Evolutionary conservation across 192 early-diverging fungal species (phyloP).

Genomic region (Coemansia furcata): DNA sequence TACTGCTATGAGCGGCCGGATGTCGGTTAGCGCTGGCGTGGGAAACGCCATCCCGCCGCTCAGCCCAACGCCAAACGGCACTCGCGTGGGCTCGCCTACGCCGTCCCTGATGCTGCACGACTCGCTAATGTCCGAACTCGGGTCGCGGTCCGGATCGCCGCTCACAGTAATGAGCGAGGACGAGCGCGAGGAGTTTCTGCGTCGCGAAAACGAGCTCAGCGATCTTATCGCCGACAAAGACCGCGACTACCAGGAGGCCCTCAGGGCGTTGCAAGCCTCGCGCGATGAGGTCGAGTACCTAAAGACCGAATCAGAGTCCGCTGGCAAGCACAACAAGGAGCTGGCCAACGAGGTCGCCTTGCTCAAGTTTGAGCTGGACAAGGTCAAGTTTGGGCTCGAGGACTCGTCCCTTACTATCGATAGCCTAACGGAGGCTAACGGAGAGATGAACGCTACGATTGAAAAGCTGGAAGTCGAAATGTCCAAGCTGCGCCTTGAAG

Average conservation of each 20-base stretch:
- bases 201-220: conserved; percentile 92
- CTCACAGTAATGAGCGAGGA: conserved; percentile 75
- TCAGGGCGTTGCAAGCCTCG: conserved; percentile 60
- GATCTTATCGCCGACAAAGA: conserved; percentile 94
- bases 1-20: conserved; percentile 20
- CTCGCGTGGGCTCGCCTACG: conserved; percentile 41
- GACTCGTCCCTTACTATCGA: conserved; percentile 90
- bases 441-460: conserved; percentile 71
- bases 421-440: conserved; percentile 80
- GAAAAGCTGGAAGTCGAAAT: conserved; percentile 72
- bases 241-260: conserved; percentile 64
- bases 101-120: conserved; percentile 43
- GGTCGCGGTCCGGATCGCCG: conserved; percentile 64
- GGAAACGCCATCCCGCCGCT: conserved; percentile 30
- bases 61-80: conserved; percentile 41
- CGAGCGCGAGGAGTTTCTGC: conserved; percentile 92
- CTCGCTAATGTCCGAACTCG: conserved; percentile 47
- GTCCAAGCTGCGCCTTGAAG: conserved; percentile 51
- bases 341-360: conserved; percentile 70
- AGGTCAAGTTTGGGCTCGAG: conserved; percentile 83
- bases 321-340: conserved; percentile 68
- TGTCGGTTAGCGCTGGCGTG: conserved; percentile 45
- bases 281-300: conserved; percentile 71
- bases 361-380: conserved; percentile 82
- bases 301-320: conserved; percentile 61